Evolutionary conservation across 306 rosid species (phyloP), one percentile per base, ranked within the genome.

Genomic region (Pyrus pyrifolia): DNA sequence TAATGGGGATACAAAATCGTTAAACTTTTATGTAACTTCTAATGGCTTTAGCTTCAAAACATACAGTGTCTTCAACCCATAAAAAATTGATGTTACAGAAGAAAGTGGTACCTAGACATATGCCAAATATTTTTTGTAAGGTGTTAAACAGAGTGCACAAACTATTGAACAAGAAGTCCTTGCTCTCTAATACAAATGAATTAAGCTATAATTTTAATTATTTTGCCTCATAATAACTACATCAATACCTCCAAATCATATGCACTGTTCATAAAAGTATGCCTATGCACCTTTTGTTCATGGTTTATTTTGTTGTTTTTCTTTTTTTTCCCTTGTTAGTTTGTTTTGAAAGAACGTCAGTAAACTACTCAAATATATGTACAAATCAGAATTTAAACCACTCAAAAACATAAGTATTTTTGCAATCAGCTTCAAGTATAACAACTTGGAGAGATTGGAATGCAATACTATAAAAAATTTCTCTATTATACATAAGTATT

Each of bases 31-130:
- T 52, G 92, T 45, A 74, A 80, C 91, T 90, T 95, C 98, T 73
- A 92, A 85, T 46, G 98, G 98, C 85, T 87, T 95, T 89, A 95
- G 84, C 93, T 92, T 95, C 81, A 92, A 89, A 80, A 90, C 75
- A 83, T 95, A 95, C 25, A 92, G 88, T 78, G 79, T 89, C 85
- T 92, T 95, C 79, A 95, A 90, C 70, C 97, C 97, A 82, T 95
- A 97, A 46, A 81, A 29, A 11, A 95, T 81, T 81, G 98, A 95
- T 78, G 98, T 92, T 63, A 95, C 97, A 2, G 96, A 79, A 42
- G 96, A 90, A 80, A 86, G 83, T 1, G 98, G 81, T 7, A 89
- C 82, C 98, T 95, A 75, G 27, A 63, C 46, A 79, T 40, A 74
- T 27, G 68, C 29, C 55, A 60, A 75, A 53, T 22, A 22, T 40